phyloP scores from a whole-genome alignment of 176 grass and related monocot genomes.

The Phragmites australis region DNA sequence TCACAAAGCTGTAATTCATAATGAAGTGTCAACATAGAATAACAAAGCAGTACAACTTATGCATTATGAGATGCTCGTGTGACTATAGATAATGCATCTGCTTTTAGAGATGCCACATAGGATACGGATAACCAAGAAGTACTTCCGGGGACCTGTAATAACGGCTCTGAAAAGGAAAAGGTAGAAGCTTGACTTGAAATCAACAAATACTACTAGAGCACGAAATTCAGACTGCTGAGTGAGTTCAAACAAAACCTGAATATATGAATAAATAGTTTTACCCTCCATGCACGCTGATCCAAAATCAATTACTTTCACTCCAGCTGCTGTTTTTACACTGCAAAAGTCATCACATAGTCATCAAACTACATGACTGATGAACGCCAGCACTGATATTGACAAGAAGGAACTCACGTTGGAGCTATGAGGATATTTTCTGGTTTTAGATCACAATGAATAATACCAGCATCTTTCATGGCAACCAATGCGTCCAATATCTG shows the following conservation, averaged over 20 bases:
- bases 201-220: slow-evolving; percentile 27
- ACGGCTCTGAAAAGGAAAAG: slow-evolving; percentile 77
- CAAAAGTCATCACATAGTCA: slow-evolving; percentile 39
- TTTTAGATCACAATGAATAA: slow-evolving; percentile 99
- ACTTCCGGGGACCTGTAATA: slow-evolving; percentile 98
- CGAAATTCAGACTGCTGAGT: slow-evolving; percentile 27
- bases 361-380: slow-evolving; percentile 36
- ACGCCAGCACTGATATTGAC: slow-evolving; percentile 26
- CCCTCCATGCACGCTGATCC: slow-evolving; percentile 97
- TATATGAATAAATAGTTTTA: slow-evolving; percentile 93
- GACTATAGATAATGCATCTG: slow-evolving; percentile 23
- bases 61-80: slow-evolving; percentile 26
- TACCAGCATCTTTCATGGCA: slow-evolving; percentile 95
- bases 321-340: slow-evolving; percentile 83
- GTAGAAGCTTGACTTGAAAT: slow-evolving; percentile 44
- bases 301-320: slow-evolving; percentile 99
- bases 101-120: slow-evolving; percentile 44
- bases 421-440: slow-evolving; percentile 98
- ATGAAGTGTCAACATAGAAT: background rate
- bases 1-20: slow-evolving; percentile 16
- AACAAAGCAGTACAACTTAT: background rate
- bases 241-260: slow-evolving; percentile 72
- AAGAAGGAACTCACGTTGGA: slow-evolving; percentile 59
- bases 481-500: slow-evolving; percentile 94
- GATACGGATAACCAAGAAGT: slow-evolving; percentile 99